phyloP scores from a whole-genome alignment of 345 rosid genomes.

The Lepidium didymum region DNA sequence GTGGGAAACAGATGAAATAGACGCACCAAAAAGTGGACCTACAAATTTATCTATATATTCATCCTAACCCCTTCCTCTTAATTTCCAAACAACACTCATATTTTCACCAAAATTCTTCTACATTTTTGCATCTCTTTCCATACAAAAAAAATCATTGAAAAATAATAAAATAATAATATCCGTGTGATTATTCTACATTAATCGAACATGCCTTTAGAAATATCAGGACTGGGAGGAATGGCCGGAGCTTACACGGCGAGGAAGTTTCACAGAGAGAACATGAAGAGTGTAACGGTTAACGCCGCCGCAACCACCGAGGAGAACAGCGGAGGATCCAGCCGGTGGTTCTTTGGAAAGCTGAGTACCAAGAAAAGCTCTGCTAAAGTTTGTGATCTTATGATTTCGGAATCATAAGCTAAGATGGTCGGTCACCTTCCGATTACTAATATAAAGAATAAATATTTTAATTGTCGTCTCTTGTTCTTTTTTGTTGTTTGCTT shows the following conservation, averaged over 20 bases:
- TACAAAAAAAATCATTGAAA: too few relatives aligned
- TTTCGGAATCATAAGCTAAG: slow-evolving; percentile 11
- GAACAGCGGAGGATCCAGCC: slow-evolving; percentile 17
- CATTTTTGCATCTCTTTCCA: slow-evolving; percentile 8
- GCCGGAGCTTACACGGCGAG: slow-evolving; percentile 26
- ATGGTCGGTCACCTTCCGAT: not conserved
- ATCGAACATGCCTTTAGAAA: slow-evolving; percentile 20
- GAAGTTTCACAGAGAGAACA: slow-evolving; percentile 24
- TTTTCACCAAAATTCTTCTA: slow-evolving; percentile 6
- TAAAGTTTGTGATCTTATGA: slow-evolving; percentile 27
- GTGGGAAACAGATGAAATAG: slow-evolving; percentile 26
- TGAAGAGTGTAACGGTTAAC: slow-evolving; percentile 11
- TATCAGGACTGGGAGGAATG: slow-evolving; percentile 21
- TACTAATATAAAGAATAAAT: slow-evolving; percentile 4
- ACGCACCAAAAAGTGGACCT: slow-evolving; percentile 14
- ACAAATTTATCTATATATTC: slow-evolving; percentile 22
- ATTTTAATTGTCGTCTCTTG: not conserved
- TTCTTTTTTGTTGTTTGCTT: not conserved
- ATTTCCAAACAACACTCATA: slow-evolving; percentile 10
- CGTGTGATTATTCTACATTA: not conserved
- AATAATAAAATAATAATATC: too few relatives aligned
- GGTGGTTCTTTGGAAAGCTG: slow-evolving; percentile 21
- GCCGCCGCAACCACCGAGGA: slow-evolving; percentile 16
- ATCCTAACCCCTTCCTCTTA: slow-evolving; percentile 3
- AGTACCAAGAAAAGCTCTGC: slow-evolving; percentile 25